These are phyloP conservation scores for Pseudohalonectria lignicola DNA, from an alignment of 2,329 filamentous ascomycete species.

Conservation along the genomic window DNA sequence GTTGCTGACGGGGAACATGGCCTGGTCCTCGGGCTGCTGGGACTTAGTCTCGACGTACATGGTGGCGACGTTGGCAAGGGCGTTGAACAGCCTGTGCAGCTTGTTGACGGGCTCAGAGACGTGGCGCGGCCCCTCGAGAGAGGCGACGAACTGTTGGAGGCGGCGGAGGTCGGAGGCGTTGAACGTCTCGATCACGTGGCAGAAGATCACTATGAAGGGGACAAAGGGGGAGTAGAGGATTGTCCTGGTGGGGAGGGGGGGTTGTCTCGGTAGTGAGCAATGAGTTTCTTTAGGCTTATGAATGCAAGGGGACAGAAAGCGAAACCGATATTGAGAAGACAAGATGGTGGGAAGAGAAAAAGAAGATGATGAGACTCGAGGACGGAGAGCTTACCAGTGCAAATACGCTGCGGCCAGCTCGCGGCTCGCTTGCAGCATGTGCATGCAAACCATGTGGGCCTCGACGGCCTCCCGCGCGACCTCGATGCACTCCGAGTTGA, in stretches of 20 bases:
- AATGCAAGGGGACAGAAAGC: too few relatives aligned
- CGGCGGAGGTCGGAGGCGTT: conserved; percentile 40
- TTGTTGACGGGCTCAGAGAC: conserved; percentile 49
- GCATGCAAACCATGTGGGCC: conserved; percentile 32
- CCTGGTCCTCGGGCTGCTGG: conserved; percentile 20
- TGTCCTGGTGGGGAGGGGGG: conserved; percentile 24
- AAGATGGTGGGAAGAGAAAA: conserved; percentile 2
- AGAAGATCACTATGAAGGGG: conserved; percentile 49
- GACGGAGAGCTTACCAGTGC: conserved; percentile 36
- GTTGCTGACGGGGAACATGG: conserved; percentile 38
- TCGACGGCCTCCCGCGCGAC: conserved; percentile 36
- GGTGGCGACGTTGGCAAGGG: conserved; percentile 49
- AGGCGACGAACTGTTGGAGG: conserved; percentile 44
- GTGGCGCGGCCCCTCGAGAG: conserved; percentile 37
- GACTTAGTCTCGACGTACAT: conserved; percentile 52
- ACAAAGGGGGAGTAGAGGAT: conserved; percentile 46
- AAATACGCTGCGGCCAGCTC: conserved; percentile 34
- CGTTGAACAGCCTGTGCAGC: conserved; percentile 49
- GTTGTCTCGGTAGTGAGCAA: too few relatives aligned
- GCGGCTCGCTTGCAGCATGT: conserved; percentile 25
- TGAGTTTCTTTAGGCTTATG: too few relatives aligned
- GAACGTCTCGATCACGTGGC: conserved; percentile 43
- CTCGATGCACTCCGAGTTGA: conserved; percentile 36
- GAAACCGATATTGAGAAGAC: too few relatives aligned
- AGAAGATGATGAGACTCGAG: not conserved